phyloP scores from a whole-genome alignment of 805 yeast genomes.

The Cyberlindnera xylosilytica region DNA sequence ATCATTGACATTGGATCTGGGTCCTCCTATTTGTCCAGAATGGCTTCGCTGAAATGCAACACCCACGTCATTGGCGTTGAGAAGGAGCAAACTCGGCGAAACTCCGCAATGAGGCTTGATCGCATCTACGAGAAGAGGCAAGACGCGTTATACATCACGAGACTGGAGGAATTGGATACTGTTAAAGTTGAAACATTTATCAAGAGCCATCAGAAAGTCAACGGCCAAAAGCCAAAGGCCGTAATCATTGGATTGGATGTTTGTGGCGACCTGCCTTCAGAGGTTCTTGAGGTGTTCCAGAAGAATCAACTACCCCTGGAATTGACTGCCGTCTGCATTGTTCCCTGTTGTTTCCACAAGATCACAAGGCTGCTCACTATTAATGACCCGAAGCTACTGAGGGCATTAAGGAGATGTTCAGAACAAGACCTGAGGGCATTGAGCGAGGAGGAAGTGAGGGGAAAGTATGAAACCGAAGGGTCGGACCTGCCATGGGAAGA shows the following conservation, averaged over 20 bases:
- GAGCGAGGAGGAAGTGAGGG: background rate
- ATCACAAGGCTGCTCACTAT: conserved; percentile 3
- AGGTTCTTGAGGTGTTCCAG: background rate
- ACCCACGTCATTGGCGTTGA: background rate
- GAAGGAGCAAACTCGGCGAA: background rate
- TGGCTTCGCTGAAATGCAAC: conserved; percentile 1
- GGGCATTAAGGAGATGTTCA: background rate
- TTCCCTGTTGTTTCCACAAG: conserved; percentile 18
- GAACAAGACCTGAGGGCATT: background rate
- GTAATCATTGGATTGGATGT: conserved; percentile 17
- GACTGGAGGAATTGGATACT: background rate
- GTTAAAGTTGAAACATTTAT: background rate
- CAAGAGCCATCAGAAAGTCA: background rate
- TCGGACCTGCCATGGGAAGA: background rate
- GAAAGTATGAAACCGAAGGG: background rate
- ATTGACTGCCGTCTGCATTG: background rate
- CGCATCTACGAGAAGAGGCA: background rate
- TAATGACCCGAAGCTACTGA: background rate
- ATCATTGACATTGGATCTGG: conserved; percentile 18
- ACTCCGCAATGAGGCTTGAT: background rate
- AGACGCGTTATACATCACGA: background rate
- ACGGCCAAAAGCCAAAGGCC: conserved; percentile 3
- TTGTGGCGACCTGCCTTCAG: conserved; percentile 12
- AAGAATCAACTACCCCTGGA: background rate
- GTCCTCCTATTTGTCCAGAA: conserved; percentile 7